These are phyloP conservation scores for Linnemannia exigua DNA, from an alignment of 192 early-diverging fungal species.

Conservation along the genomic window DNA sequence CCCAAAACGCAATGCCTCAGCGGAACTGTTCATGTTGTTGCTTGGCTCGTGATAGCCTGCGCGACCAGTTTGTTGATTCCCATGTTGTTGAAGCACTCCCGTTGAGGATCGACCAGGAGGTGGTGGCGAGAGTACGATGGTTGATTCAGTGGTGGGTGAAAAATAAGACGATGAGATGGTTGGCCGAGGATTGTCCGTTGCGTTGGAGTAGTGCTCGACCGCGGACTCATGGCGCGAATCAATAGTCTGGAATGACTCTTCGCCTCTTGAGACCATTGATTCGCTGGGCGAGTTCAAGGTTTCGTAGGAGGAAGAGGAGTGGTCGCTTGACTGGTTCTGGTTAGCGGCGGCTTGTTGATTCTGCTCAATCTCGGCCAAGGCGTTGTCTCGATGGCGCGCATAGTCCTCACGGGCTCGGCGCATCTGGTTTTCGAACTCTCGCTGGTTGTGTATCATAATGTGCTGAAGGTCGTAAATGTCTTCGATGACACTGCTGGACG, in stretches of 20 bases:
- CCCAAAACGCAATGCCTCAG: neutral
- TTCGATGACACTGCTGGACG: neutral
- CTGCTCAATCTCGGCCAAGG: neutral
- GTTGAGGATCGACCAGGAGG: constrained; percentile 28
- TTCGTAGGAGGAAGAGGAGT: constrained; percentile 2
- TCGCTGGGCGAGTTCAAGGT: neutral
- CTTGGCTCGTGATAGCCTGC: neutral
- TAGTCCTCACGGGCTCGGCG: constrained; percentile 14
- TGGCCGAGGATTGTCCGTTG: constrained; percentile 9
- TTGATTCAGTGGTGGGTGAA: constrained; percentile 32
- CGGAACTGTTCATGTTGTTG: neutral
- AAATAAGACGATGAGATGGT: constrained; percentile 47
- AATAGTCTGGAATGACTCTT: neutral
- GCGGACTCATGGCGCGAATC: neutral
- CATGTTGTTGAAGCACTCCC: neutral
- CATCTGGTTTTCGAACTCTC: constrained; percentile 27
- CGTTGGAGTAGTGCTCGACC: neutral
- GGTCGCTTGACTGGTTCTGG: neutral
- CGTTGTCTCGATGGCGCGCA: neutral
- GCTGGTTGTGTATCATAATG: constrained; percentile 44
- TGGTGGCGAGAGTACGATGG: constrained; percentile 42
- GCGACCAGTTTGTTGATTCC: neutral
- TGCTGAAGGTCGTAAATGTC: constrained; percentile 44
- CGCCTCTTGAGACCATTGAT: neutral
- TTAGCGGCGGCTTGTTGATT: neutral